These are phyloP conservation scores for Crithidia expoeki DNA, from an alignment of 208 protist species.

Conservation along the genomic window DNA sequence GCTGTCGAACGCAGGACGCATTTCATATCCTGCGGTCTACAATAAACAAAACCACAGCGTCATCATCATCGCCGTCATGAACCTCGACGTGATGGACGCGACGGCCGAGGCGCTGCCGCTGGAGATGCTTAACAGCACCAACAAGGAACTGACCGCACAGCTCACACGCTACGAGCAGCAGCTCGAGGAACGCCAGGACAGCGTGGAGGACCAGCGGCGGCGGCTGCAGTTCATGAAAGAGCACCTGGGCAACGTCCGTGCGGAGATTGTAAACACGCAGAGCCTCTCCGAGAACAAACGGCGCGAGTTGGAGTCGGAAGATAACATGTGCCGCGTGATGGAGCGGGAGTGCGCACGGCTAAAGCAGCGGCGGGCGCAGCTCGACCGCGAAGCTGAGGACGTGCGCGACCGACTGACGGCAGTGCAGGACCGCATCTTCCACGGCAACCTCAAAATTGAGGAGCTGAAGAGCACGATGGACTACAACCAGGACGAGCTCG, in stretches of 20 bases:
- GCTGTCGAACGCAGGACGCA: too few species aligned
- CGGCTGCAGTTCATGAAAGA: constrained; percentile 90
- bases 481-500: constrained; percentile 95
- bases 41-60: too few species aligned
- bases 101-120: constrained; percentile 82
- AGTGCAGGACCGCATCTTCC: constrained; percentile 89
- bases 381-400: constrained; percentile 57
- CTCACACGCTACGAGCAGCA: constrained; percentile 73
- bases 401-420: constrained; percentile 69
- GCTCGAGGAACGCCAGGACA: constrained; percentile 49
- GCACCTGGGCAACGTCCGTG: constrained; percentile 90
- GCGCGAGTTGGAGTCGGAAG: constrained; percentile 92
- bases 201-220: constrained; percentile 80
- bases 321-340: constrained; percentile 89
- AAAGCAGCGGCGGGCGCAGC: constrained; percentile 49
- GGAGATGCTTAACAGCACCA: constrained; percentile 83
- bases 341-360: constrained; percentile 87
- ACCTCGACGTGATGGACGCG: constrained; percentile 77
- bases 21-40: too few species aligned
- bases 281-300: constrained; percentile 85
- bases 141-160: constrained; percentile 86
- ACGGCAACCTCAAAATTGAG: constrained; percentile 92
- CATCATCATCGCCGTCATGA: too few species aligned
- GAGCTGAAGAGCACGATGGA: constrained; percentile 89
- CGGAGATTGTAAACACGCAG: constrained; percentile 91